phyloP scores from a whole-genome alignment of 2,329 filamentous ascomycete genomes.

The Paraphoma sp. region DNA sequence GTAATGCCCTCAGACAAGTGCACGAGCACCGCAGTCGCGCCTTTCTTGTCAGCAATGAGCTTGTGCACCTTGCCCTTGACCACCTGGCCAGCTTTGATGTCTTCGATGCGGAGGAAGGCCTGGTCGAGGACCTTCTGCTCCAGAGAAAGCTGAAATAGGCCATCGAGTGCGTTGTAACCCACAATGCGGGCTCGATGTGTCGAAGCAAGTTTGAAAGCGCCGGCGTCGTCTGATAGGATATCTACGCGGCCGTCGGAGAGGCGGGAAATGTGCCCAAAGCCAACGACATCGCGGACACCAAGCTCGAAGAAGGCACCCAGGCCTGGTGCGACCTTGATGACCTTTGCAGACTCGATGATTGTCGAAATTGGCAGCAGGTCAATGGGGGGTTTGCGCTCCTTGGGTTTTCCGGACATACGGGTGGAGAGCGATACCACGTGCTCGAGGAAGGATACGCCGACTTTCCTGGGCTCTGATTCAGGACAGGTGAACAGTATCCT shows the following conservation, averaged over 20 bases:
- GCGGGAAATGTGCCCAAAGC: constrained; percentile 93
- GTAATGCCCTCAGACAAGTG: constrained; percentile 85
- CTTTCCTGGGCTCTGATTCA: constrained; percentile 76
- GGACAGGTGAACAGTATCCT: constrained; percentile 90
- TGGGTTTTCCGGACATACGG: constrained; percentile 43
- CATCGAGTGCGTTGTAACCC: constrained; percentile 86
- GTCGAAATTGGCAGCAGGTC: constrained; percentile 73
- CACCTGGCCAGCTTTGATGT: constrained; percentile 80
- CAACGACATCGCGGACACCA: constrained; percentile 70
- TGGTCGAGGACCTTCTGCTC: constrained; percentile 84
- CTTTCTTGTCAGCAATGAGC: constrained; percentile 77
- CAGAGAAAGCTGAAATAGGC: constrained; percentile 83
- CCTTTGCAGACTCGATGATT: constrained; percentile 76
- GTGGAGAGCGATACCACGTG: constrained; percentile 74
- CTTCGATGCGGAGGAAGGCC: constrained; percentile 88
- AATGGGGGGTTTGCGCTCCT: constrained; percentile 61
- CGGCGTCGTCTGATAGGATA: constrained; percentile 75
- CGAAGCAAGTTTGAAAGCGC: constrained; percentile 78
- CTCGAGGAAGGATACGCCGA: constrained; percentile 88
- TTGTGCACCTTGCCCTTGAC: constrained; percentile 87
- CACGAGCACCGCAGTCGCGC: constrained; percentile 81
- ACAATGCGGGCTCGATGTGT: constrained; percentile 82
- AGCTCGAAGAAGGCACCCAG: constrained; percentile 83
- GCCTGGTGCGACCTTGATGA: constrained; percentile 79
- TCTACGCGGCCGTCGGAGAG: constrained; percentile 92